phyloP scores from a whole-genome alignment of 2,329 filamentous ascomycete species.

The Epichloe bromicola region DNA sequence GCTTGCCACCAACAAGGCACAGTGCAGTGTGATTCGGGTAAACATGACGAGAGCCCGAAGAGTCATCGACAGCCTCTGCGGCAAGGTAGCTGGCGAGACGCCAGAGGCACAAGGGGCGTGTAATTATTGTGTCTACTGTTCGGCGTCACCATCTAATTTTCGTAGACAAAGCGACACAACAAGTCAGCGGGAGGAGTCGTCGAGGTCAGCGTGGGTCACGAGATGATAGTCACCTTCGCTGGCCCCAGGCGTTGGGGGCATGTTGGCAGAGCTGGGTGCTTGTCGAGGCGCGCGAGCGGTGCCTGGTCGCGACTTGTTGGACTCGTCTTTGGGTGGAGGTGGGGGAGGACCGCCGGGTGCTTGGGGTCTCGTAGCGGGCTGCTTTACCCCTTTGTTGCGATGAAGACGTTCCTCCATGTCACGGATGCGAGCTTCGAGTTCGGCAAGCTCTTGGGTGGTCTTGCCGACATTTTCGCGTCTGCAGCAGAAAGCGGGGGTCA shows the following conservation, averaged over 20 bases:
- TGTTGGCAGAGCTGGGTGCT: conserved; percentile 40
- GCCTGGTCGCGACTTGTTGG: conserved; percentile 38
- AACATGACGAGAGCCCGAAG: not conserved
- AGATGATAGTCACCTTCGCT: conserved; percentile 49
- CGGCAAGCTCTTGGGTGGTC: conserved; percentile 69
- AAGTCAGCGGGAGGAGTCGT: conserved; percentile 1
- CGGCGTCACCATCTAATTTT: conserved; percentile 24
- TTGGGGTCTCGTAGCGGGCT: conserved; percentile 8
- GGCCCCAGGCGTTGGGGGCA: conserved; percentile 47
- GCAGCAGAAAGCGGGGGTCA: not conserved
- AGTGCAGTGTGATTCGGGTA: not conserved
- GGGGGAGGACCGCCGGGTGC: conserved; percentile 5
- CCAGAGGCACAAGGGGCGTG: not conserved
- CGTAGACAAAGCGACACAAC: not conserved
- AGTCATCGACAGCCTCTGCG: not conserved
- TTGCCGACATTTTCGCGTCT: conserved; percentile 45
- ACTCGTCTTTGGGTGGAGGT: conserved; percentile 15
- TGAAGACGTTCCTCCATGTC: conserved; percentile 73
- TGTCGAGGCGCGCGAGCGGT: conserved; percentile 38
- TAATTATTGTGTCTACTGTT: conserved; percentile 12
- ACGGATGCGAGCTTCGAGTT: conserved; percentile 69
- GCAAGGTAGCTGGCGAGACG: not conserved
- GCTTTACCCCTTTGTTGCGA: conserved; percentile 13
- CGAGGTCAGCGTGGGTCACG: conserved; percentile 17
- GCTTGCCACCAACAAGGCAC: not conserved